A percentile compares a stretch with the other conserved stretches of the same genome.
These are phyloP conservation scores for Suhomyces faveliae DNA, from an alignment of 805 yeast genomes.

Conservation along the genomic window DNA sequence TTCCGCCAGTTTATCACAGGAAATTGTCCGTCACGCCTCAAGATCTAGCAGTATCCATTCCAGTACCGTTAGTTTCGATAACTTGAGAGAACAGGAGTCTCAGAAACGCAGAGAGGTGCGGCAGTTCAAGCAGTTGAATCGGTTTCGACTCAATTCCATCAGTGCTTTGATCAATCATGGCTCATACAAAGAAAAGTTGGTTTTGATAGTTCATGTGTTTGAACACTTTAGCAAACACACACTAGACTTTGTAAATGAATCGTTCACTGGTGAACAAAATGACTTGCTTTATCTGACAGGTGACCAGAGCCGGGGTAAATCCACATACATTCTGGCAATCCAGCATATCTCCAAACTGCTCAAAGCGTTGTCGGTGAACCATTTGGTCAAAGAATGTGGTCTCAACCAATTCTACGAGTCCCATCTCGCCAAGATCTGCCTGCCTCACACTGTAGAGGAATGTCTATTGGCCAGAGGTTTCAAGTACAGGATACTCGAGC, in stretches of 20 bases:
- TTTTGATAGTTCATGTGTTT: slow-evolving; percentile 18
- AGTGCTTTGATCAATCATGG: slow-evolving; percentile 26
- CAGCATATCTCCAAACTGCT: slow-evolving; percentile 15
- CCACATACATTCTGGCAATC: slow-evolving; percentile 14
- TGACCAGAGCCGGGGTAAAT: slow-evolving; percentile 18
- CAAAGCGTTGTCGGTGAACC: slow-evolving; percentile 15
- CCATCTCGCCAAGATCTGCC: slow-evolving; percentile 7
- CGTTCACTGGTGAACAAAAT: slow-evolving; percentile 2
- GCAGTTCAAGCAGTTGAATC: slow-evolving; percentile 8
- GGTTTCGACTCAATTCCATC: slow-evolving; percentile 13
- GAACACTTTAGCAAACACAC: slow-evolving; percentile 12
- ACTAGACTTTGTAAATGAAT: slow-evolving; percentile 6
- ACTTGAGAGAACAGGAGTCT: slow-evolving; percentile 6
- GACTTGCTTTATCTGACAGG: slow-evolving; percentile 5
- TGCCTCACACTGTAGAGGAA: slow-evolving; percentile 1
- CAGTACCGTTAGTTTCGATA: slow-evolving; percentile 15
- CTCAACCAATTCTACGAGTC: slow-evolving; percentile 15
- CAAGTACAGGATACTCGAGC: neutral
- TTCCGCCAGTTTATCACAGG: slow-evolving; percentile 21
- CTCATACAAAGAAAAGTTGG: slow-evolving; percentile 30
- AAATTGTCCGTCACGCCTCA: slow-evolving; percentile 24
- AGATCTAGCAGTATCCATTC: slow-evolving; percentile 21
- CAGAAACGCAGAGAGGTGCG: slow-evolving; percentile 7
- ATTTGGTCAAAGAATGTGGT: slow-evolving; percentile 15
- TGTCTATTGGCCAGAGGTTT: slow-evolving; percentile 5